A percentile compares a stretch with the other conserved stretches of the same genome.
Evolutionary conservation across 73 alveolate species (phyloP).

Genomic region (Tetrahymena borealis): DNA sequence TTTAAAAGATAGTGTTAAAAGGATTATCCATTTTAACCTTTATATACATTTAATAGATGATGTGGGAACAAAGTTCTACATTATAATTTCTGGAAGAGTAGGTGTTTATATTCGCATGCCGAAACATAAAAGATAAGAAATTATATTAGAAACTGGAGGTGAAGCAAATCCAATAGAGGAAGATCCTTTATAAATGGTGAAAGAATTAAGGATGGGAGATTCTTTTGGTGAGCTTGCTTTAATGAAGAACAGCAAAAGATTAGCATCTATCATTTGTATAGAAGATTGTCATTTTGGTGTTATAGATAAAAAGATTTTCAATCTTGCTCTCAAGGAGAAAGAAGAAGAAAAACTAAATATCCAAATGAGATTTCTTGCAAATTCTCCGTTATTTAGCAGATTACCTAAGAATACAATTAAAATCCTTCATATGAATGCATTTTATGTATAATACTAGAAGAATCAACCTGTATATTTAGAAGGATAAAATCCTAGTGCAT

Average conservation of each 20-base stretch:
- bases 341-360: neutral
- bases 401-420: neutral
- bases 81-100: neutral
- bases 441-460: neutral
- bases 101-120: neutral
- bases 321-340: neutral
- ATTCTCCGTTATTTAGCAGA: neutral
- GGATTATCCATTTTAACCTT: neutral
- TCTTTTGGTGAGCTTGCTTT: conserved; percentile 38
- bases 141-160: neutral
- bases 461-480: neutral
- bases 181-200: neutral
- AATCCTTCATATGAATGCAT: neutral
- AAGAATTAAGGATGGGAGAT: conserved; percentile 17
- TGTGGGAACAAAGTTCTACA: neutral
- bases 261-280: conserved; percentile 17
- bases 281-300: conserved; percentile 28
- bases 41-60: neutral
- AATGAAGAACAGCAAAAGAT: conserved; percentile 5
- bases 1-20: too few relatives aligned
- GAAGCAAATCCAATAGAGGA: neutral
- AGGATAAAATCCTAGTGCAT: neutral
- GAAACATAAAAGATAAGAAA: neutral
- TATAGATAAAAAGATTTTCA: neutral
- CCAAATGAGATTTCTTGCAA: neutral